Percentiles rank a stretch among this genome's conserved stretches.
Evolutionary conservation across 2,329 filamentous ascomycete species (phyloP).

Genomic region (Neofusicoccum kwambonambiense): DNA sequence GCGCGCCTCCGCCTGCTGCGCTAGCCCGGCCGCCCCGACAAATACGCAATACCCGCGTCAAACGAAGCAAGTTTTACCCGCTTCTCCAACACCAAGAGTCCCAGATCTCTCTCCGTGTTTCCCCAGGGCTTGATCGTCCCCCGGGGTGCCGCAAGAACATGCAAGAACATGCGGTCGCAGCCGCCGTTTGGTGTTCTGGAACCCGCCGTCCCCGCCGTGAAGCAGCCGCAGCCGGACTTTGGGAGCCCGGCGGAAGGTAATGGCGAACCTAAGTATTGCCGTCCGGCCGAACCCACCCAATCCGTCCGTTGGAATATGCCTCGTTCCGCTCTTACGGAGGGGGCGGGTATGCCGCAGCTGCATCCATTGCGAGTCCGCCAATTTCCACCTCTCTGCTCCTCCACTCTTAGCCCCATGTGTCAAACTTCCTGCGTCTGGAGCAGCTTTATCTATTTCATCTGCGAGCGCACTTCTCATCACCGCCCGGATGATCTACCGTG

Average conservation of each 20-base stretch:
- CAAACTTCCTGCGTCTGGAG: neutral
- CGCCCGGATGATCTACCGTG: neutral
- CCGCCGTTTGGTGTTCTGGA: neutral
- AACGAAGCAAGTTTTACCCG: slow-evolving; percentile 8
- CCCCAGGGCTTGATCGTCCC: slow-evolving; percentile 7
- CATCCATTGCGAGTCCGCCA: neutral
- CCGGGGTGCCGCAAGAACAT: neutral
- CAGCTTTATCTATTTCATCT: neutral
- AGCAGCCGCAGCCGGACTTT: neutral
- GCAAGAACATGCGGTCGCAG: neutral
- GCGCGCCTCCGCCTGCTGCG: neutral
- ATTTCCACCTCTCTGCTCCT: neutral
- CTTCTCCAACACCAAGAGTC: slow-evolving; percentile 8
- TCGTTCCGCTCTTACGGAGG: neutral
- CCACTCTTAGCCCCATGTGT: neutral
- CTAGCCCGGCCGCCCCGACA: neutral
- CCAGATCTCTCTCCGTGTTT: slow-evolving; percentile 10
- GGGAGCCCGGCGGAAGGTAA: neutral
- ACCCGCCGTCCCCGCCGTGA: neutral
- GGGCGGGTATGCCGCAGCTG: neutral
- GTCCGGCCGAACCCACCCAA: neutral
- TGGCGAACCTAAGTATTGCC: neutral
- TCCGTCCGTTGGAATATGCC: neutral
- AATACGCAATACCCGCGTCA: neutral
- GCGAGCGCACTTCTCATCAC: neutral